Evolutionary conservation across 2,329 filamentous ascomycete genomes (phyloP), one percentile per base, ranked within the genome.

Genomic region (Verticillium dahliae): DNA sequence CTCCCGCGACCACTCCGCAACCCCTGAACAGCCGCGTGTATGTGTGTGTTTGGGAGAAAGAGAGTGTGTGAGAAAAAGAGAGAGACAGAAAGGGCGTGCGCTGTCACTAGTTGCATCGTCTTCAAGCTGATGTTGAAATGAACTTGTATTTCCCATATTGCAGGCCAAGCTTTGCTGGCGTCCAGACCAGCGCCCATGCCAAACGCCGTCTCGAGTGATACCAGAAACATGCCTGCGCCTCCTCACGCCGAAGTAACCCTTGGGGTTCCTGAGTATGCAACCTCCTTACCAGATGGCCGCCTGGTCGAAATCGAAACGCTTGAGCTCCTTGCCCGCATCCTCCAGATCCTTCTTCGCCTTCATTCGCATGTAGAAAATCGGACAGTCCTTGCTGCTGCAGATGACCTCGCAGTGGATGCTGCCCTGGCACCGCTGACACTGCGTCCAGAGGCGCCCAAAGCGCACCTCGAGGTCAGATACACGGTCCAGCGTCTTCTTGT

Each of bases 341-440:
- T 98, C 94, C 45, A 98, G 88, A 74, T 99, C 95, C 81, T 99
- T 99, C 84, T 97, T 96, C 37, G 94, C 94, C 83, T 99, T 99
- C 95, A 99, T 99, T 4, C 95, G 88, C 95, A 99, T 99, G 75
- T 99, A 99, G 76, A 99, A 99, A 71, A 99, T 99, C 1, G 95
- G 95, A 73, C 95, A 99, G 79, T 99, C 95, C 74, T 92, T 90
- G 73, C 90, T 94, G 65, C 90, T 93, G 80, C 95, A 99, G 68
- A 99, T 98, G 60, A 99, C 96, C 75, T 99, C 95, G 74, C 92
- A 95, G 78, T 99, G 95, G 84, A 99, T 90, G 78, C 92, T 97
- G 60, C 93, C 95, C 78, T 99, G 95, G 74, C 95, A 99, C 52
- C 95, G 84, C 79, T 99, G 95, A 74, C 95, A 99, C 76, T 99